phyloP scores from a whole-genome alignment of 805 yeast genomes.

The Candida chauliodis region DNA sequence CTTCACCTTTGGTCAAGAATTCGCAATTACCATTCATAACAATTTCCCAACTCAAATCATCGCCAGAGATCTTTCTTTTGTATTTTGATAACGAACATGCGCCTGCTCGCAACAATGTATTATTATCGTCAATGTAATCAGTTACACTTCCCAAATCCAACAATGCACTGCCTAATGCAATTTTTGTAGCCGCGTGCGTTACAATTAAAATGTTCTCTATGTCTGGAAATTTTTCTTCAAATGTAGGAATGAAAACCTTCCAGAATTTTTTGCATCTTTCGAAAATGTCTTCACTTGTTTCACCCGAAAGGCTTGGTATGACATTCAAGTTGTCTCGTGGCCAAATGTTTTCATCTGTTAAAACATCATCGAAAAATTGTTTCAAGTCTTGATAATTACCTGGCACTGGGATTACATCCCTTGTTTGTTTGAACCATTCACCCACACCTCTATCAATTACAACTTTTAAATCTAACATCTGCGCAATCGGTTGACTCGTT shows the following conservation, averaged over 20 bases:
- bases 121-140: conserved; percentile 46
- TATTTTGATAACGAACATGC: conserved; percentile 81
- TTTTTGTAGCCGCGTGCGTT: conserved; percentile 92
- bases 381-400: conserved; percentile 48
- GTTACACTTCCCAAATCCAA: conserved; percentile 49
- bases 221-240: conserved; percentile 57
- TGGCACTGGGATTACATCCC: conserved; percentile 69
- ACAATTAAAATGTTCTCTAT: conserved; percentile 65
- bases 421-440: conserved; percentile 81
- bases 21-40: conserved; percentile 70
- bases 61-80: conserved; percentile 16
- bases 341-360: conserved; percentile 33
- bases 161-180: conserved; percentile 79
- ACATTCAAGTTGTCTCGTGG: conserved; percentile 52
- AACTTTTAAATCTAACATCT: conserved; percentile 53
- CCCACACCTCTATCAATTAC: conserved; percentile 80
- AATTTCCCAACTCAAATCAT: conserved; percentile 49
- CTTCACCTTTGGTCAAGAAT: conserved; percentile 75
- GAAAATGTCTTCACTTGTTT: conserved; percentile 67
- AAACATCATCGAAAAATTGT: conserved; percentile 47
- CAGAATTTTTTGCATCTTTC: conserved; percentile 57
- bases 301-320: conserved; percentile 67
- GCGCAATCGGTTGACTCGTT: conserved; percentile 70
- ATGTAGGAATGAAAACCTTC: conserved; percentile 50
- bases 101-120: conserved; percentile 58